A percentile compares a stretch with the other conserved stretches of the same genome.
Evolutionary conservation across 352 stramenopile genomes (phyloP).

Genomic region (Globisporangium spiculum): DNA sequence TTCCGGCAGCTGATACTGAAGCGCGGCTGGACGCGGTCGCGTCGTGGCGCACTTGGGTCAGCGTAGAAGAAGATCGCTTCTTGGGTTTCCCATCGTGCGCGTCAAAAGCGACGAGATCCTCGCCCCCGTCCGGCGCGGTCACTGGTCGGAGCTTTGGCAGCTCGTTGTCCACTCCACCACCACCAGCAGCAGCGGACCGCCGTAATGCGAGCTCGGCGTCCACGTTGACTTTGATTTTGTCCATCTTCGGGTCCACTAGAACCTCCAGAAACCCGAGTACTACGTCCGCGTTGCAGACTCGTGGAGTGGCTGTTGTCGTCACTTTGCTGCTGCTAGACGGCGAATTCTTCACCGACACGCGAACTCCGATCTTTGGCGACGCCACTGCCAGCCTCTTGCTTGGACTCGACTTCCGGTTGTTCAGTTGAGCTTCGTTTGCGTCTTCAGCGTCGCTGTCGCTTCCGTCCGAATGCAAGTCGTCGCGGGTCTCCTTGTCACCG

Average conservation of each 20-base stretch:
- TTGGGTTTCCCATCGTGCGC: constrained; percentile 10
- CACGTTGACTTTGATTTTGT: constrained; percentile 63
- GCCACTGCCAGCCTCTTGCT: constrained; percentile 11
- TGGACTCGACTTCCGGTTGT: constrained; percentile 2
- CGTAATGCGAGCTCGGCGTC: constrained; percentile 49
- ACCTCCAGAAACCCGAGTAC: constrained; percentile 52
- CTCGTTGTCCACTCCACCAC: constrained; percentile 23
- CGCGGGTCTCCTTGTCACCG: constrained; percentile 22
- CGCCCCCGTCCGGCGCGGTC: constrained; percentile 29
- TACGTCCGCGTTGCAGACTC: constrained; percentile 53
- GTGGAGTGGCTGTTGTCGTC: constrained; percentile 22
- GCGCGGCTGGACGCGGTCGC: not conserved
- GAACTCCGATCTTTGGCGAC: constrained; percentile 16
- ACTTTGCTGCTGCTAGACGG: constrained; percentile 17
- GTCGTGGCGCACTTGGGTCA: constrained; percentile 38
- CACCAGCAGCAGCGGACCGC: constrained; percentile 15
- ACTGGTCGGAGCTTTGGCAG: constrained; percentile 44
- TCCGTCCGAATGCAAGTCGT: constrained; percentile 39
- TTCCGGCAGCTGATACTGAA: not conserved
- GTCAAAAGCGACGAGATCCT: constrained; percentile 4
- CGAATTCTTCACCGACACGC: constrained; percentile 15
- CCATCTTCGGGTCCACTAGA: constrained; percentile 43
- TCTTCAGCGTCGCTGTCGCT: constrained; percentile 35
- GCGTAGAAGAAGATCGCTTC: constrained; percentile 24
- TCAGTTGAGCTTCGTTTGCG: not conserved